Base-by-base conservation (phyloP, 2,329 filamentous ascomycete species). In the Ascosphaera apis region DNA sequence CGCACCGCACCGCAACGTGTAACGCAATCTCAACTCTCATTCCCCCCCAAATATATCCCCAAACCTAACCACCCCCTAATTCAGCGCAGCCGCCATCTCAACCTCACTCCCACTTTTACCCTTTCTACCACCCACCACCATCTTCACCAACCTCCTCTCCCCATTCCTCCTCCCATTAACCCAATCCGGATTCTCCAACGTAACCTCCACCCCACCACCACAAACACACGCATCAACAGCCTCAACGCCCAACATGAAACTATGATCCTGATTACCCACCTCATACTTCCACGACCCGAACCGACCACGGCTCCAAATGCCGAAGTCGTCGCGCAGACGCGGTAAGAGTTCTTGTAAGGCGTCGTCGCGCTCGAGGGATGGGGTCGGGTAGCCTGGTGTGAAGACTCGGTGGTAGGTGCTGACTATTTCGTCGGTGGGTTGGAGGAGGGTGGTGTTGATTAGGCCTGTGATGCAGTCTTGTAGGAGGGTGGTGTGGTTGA, bases 211-310 rank as follows among this genome's bases (percentile, higher is more conserved):
- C n/a, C n/a, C 21, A 27, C 80, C 76, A 45, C 84, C 84, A 56
- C 76, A 84, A 58, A 84, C 71, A 52, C 92, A 81, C 62, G 81
- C 72, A 62, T 93, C 84, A 28, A 73, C 83, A 34, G 84, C 84
- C 62, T 93, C 84, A 15, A 92, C 84, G 53, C 84, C 84, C 42
- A 92, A 66, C 84, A 93, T 93, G 61, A 93, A 93, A 17, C 78
- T 86, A 68, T 93, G 84, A 60, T 93, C 84, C 67, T 92, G 83
- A 69, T 92, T 92, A 53, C 82, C 83, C 45, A 79, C 80, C 62
- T 98, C 88, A 65, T 98, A 98, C 53, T 82, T 71, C 88, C 88
- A 98, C 66, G 77, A 86, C 50, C 88, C 88, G 60, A 98, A 98
- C 43, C 88, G 84, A 48, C 88, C 88, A 59, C 88, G 82, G 33